These are phyloP conservation scores for Colletotrichum coccodes DNA, from an alignment of 2,329 filamentous ascomycete species.

Conservation along the genomic window DNA sequence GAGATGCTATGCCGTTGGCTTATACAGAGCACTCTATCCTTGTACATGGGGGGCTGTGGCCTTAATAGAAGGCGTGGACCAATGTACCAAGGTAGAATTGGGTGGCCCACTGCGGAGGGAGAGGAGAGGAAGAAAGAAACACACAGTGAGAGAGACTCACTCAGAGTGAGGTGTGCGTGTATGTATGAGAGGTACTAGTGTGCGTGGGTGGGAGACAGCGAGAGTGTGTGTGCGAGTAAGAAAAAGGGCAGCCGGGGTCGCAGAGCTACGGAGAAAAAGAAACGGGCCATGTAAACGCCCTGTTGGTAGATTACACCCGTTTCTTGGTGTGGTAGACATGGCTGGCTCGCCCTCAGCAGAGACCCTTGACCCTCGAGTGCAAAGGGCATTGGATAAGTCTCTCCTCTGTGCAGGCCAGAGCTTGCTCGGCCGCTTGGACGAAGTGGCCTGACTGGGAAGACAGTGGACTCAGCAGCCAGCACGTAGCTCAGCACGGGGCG, in stretches of 20 bases:
- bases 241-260: slow-evolving; percentile 10
- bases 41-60: slow-evolving; percentile 29
- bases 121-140: slow-evolving; percentile 3
- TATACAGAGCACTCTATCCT: slow-evolving; percentile 22
- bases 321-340: slow-evolving; percentile 40
- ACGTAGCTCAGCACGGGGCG: slow-evolving; percentile 19
- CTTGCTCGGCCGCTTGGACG: slow-evolving; percentile 28
- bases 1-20: slow-evolving; percentile 30
- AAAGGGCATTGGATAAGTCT: slow-evolving; percentile 26
- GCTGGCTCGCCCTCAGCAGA: slow-evolving; percentile 17
- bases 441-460: slow-evolving; percentile 16
- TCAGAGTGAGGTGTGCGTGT: slow-evolving; percentile 25
- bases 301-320: slow-evolving; percentile 40
- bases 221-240: slow-evolving; percentile 8
- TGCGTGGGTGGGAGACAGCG: slow-evolving; percentile 13
- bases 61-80: slow-evolving; percentile 23
- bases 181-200: slow-evolving; percentile 11
- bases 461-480: slow-evolving; percentile 8
- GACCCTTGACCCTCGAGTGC: slow-evolving; percentile 24
- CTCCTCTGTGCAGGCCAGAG: slow-evolving; percentile 14
- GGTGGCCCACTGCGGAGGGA: slow-evolving; percentile 17
- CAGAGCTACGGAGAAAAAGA: slow-evolving; percentile 25
- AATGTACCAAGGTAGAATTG: slow-evolving; percentile 6
- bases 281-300: slow-evolving; percentile 18
- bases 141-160: slow-evolving; percentile 9